A percentile compares a stretch with the other conserved stretches of the same genome.
Evolutionary conservation across 345 rosid genomes (phyloP).

Genomic region (Schrenkiella parvula): DNA sequence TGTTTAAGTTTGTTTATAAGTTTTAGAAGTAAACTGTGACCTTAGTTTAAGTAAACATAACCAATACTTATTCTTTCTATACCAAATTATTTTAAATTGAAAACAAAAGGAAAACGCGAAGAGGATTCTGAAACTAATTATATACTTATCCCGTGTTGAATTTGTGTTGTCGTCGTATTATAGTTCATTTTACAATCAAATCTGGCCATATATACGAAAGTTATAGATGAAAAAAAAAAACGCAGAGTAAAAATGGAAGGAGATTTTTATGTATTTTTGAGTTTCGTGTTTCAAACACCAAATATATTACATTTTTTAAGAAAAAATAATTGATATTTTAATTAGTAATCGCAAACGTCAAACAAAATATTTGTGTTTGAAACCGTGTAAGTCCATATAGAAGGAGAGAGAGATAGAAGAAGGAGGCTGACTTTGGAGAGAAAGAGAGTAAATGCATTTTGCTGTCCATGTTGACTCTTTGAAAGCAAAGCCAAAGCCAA

Average conservation of each 20-base stretch:
- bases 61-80: neutral
- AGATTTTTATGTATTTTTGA: neutral
- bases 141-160: neutral
- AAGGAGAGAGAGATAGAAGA: constrained; percentile 16
- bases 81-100: neutral
- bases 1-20: neutral
- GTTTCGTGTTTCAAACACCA: neutral
- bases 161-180: neutral
- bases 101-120: neutral
- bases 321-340: neutral
- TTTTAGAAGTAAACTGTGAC: neutral
- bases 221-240: neutral
- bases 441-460: constrained; percentile 60
- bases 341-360: constrained; percentile 2
- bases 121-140: neutral
- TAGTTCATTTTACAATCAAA: neutral
- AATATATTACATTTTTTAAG: neutral
- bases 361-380: constrained; percentile 15
- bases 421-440: constrained; percentile 53
- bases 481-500: constrained; percentile 29
- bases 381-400: constrained; percentile 21
- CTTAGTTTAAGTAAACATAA: neutral
- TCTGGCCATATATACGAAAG: neutral
- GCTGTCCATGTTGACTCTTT: constrained; percentile 67
- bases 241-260: neutral